Conservation (phyloP, 2,329 filamentous ascomycete species). For the Berkeleyomyces rouxiae region DNA sequence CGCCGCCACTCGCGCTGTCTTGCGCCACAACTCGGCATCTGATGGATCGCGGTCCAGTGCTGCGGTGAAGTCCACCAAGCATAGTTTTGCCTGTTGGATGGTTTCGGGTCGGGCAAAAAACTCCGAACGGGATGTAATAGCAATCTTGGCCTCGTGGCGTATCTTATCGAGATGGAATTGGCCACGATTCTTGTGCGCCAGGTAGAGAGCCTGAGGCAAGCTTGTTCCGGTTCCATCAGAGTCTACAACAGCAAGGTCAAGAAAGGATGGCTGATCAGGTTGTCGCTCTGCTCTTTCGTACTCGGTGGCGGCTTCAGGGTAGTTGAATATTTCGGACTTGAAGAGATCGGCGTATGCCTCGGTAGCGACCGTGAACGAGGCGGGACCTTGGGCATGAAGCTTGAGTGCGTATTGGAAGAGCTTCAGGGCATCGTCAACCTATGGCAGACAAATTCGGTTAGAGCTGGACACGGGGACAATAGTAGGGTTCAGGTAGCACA, state of each 20-base stretch:
- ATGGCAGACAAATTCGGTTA: background rate
- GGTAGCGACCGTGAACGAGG: conserved; percentile 56
- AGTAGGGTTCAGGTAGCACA: background rate
- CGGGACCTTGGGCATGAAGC: conserved; percentile 72
- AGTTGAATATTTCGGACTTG: conserved; percentile 83
- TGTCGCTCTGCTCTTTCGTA: conserved; percentile 54
- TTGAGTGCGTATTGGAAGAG: conserved; percentile 84
- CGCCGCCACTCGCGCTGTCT: conserved; percentile 39
- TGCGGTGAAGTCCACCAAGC: conserved; percentile 39
- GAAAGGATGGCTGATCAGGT: conserved; percentile 26
- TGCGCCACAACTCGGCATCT: conserved; percentile 49
- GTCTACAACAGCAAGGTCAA: conserved; percentile 22
- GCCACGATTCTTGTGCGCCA: conserved; percentile 90
- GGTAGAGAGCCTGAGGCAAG: conserved; percentile 74
- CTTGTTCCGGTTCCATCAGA: conserved; percentile 35
- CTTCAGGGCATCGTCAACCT: conserved; percentile 91
- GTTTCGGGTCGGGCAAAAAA: conserved; percentile 25
- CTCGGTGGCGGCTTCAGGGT: conserved; percentile 72
- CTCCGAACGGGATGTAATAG: conserved; percentile 17
- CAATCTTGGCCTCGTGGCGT: conserved; percentile 31
- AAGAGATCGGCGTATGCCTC: conserved; percentile 76
- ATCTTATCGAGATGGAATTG: conserved; percentile 74
- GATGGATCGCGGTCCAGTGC: conserved; percentile 50
- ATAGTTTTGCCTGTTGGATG: conserved; percentile 25
- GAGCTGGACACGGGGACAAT: background rate